Evolutionary conservation across 495 filamentous ascomycete genomes (phyloP).

Genomic region (Podospora fimiseda): DNA sequence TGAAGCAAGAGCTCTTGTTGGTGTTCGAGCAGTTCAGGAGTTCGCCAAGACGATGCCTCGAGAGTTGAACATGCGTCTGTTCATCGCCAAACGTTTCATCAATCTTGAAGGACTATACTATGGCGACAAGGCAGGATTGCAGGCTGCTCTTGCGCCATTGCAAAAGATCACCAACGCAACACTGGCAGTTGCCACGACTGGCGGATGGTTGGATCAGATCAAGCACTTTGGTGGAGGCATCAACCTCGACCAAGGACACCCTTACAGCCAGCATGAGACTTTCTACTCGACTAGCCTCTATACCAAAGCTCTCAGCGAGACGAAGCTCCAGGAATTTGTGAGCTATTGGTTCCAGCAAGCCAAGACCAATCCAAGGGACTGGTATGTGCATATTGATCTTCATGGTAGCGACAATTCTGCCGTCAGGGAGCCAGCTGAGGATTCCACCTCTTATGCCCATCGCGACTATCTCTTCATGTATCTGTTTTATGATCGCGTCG

Average conservation of each 20-base stretch:
- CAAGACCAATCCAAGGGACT: constrained; percentile 35
- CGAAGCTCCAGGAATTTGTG: constrained; percentile 30
- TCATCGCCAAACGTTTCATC: constrained; percentile 32
- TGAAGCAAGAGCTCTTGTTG: constrained; percentile 15
- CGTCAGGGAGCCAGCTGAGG: constrained; percentile 23
- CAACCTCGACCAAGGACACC: constrained; percentile 31
- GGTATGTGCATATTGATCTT: constrained; percentile 43
- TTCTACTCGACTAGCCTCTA: constrained; percentile 40
- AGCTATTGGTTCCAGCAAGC: constrained; percentile 40
- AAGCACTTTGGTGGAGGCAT: constrained; percentile 37
- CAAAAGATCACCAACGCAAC: constrained; percentile 29
- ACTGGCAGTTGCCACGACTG: constrained; percentile 25
- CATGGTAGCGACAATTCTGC: constrained; percentile 40
- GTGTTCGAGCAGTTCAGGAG: constrained; percentile 35
- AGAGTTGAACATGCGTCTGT: constrained; percentile 42
- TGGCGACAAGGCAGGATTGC: constrained; percentile 31
- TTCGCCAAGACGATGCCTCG: constrained; percentile 35
- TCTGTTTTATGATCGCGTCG: constrained; percentile 37
- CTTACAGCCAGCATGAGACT: constrained; percentile 36
- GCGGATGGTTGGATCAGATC: constrained; percentile 36
- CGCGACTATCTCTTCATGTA: constrained; percentile 41
- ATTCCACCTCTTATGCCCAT: constrained; percentile 37
- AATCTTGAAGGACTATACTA: constrained; percentile 41
- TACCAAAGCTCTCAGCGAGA: constrained; percentile 29
- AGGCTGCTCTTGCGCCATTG: constrained; percentile 30